Evolutionary conservation across 345 rosid species (phyloP).

Genomic region (Citrus reticulata): DNA sequence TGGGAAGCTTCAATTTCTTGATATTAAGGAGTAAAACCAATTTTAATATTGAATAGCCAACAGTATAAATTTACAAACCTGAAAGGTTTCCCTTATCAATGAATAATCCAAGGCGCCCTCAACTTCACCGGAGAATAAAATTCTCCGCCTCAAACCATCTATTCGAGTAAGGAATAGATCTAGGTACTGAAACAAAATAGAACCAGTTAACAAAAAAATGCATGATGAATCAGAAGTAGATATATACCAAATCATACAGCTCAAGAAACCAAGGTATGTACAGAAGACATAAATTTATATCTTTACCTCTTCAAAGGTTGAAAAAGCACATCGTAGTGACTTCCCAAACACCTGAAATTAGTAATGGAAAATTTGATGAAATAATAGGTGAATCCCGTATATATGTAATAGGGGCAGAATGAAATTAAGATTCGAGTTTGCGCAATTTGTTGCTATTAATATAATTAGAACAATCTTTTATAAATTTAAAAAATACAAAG

Average conservation of each 20-base stretch:
- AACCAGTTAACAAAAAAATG: neutral
- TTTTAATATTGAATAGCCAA: neutral
- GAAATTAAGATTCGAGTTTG: neutral
- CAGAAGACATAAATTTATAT: neutral
- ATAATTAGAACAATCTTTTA: neutral
- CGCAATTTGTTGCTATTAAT: neutral
- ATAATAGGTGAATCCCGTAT: neutral
- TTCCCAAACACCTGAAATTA: slow-evolving; percentile 72
- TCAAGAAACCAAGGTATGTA: neutral
- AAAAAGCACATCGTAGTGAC: slow-evolving; percentile 70
- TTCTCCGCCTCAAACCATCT: slow-evolving; percentile 87
- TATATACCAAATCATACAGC: neutral
- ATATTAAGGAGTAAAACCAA: slow-evolving; percentile 5
- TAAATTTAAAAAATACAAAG: neutral
- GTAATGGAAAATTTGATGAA: slow-evolving; percentile 17
- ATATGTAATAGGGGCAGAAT: neutral
- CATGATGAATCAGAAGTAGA: neutral
- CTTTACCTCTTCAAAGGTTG: slow-evolving; percentile 77
- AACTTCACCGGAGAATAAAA: slow-evolving; percentile 36
- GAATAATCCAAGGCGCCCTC: slow-evolving; percentile 52
- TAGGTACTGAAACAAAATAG: slow-evolving; percentile 57
- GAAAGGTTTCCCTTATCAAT: slow-evolving; percentile 64
- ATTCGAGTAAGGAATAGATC: slow-evolving; percentile 76
- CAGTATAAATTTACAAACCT: slow-evolving; percentile 44
- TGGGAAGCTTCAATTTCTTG: slow-evolving; percentile 12